Conservation (phyloP, 345 rosid species). For the Populus deltoides region DNA sequence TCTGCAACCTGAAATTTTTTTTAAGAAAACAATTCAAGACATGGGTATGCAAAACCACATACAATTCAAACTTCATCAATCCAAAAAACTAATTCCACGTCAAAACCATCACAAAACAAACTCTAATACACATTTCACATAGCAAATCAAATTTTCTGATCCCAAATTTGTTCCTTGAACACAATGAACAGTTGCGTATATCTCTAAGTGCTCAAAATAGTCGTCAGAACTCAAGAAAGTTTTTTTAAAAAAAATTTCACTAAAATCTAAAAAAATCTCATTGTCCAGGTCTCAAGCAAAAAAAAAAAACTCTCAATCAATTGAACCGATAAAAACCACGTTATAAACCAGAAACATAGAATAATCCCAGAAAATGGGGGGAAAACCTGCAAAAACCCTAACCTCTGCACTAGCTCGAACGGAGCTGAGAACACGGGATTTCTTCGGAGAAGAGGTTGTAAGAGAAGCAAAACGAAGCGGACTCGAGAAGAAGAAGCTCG, state of each 20-base stretch:
- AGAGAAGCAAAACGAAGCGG: conserved; percentile 35
- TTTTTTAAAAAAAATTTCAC: background rate
- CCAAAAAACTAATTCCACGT: background rate
- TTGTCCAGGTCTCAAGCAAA: background rate
- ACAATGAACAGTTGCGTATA: background rate
- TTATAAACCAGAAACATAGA: background rate
- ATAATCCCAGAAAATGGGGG: background rate
- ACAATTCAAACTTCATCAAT: background rate
- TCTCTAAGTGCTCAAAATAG: background rate
- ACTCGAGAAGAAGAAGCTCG: conserved; percentile 34
- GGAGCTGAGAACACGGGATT: conserved; percentile 30
- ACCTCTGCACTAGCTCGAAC: conserved; percentile 77
- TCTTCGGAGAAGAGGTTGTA: conserved; percentile 30
- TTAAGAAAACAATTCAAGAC: background rate
- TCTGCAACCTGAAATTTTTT: conserved; percentile 36
- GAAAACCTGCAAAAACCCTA: conserved; percentile 3
- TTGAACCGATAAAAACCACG: background rate
- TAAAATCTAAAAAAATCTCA: background rate
- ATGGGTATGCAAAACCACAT: background rate
- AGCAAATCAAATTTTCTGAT: background rate
- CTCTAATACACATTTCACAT: background rate
- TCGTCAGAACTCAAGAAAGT: background rate
- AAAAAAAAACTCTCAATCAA: background rate
- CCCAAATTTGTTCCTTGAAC: background rate
- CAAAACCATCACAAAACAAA: background rate